Conservation (phyloP, 345 rosid genomes). For the Eucalyptus pauciflora region DNA sequence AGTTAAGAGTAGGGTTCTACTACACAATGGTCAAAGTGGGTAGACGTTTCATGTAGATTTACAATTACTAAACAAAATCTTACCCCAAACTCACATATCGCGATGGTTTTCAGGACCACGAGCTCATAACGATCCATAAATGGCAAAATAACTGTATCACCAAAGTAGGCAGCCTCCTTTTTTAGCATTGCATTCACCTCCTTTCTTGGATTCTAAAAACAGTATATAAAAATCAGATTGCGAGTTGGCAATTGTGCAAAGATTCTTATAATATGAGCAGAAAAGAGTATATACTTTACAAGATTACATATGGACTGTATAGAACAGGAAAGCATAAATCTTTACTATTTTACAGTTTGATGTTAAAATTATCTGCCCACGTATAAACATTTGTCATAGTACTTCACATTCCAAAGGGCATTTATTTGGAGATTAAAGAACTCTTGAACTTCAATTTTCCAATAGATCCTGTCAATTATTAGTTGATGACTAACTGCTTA, state of each 20-base stretch:
- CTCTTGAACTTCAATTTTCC: not conserved
- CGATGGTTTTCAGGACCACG: conserved; percentile 91
- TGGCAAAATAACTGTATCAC: conserved; percentile 81
- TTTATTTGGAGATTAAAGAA: not conserved
- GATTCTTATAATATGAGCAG: not conserved
- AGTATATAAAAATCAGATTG: not conserved
- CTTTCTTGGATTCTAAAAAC: conserved; percentile 69
- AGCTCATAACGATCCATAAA: conserved; percentile 98
- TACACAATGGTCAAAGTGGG: not conserved
- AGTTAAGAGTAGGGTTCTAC: not conserved
- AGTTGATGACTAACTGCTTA: not conserved
- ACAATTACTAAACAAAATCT: not conserved
- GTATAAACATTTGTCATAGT: not conserved
- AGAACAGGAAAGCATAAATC: not conserved
- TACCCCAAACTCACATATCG: conserved; percentile 97
- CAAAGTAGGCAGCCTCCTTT: conserved; percentile 90
- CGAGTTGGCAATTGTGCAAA: not conserved
- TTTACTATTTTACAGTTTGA: not conserved
- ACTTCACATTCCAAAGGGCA: not conserved
- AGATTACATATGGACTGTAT: not conserved
- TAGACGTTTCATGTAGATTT: not conserved
- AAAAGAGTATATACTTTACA: not conserved
- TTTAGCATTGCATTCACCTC: conserved; percentile 88
- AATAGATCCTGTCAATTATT: not conserved
- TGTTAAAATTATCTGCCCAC: not conserved